Percentiles rank a stretch among this genome's conserved stretches.
Conservation (phyloP, 176 grass and related monocot genomes). For the Olyra latifolia region DNA sequence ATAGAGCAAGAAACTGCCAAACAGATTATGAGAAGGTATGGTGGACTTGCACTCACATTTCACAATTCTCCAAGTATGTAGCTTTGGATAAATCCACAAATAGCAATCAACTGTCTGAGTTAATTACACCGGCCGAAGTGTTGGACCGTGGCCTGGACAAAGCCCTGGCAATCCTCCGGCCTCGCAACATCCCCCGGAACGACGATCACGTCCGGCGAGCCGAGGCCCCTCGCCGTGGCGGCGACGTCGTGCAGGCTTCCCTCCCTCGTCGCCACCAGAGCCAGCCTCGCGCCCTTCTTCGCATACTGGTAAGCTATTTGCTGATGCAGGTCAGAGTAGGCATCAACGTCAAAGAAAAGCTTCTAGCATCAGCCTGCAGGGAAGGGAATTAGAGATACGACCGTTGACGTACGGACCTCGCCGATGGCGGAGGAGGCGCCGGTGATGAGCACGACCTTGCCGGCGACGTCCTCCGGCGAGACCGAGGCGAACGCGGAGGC, state of each 20-base stretch:
- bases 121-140: constrained; percentile 49
- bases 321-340: constrained; percentile 17
- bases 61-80: too few species aligned
- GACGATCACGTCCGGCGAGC: constrained; percentile 53
- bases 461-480: constrained; percentile 45
- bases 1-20: too few species aligned
- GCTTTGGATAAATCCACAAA: too few species aligned
- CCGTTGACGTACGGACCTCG: constrained; percentile 31
- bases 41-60: too few species aligned
- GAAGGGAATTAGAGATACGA: too few species aligned
- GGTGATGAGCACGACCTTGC: constrained; percentile 66
- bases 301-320: constrained; percentile 75
- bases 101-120: too few species aligned
- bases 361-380: too few species aligned
- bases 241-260: constrained; percentile 48
- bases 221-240: not conserved
- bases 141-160: constrained; percentile 49
- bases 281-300: constrained; percentile 43
- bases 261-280: constrained; percentile 50
- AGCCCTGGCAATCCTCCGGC: constrained; percentile 43
- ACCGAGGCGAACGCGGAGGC: constrained; percentile 34
- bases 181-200: constrained; percentile 41
- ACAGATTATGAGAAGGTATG: too few species aligned
- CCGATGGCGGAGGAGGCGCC: constrained; percentile 76
- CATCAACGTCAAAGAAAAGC: not conserved